These are phyloP conservation scores for Eucalyptus albens DNA, from an alignment of 345 rosid genomes.

Conservation along the genomic window DNA sequence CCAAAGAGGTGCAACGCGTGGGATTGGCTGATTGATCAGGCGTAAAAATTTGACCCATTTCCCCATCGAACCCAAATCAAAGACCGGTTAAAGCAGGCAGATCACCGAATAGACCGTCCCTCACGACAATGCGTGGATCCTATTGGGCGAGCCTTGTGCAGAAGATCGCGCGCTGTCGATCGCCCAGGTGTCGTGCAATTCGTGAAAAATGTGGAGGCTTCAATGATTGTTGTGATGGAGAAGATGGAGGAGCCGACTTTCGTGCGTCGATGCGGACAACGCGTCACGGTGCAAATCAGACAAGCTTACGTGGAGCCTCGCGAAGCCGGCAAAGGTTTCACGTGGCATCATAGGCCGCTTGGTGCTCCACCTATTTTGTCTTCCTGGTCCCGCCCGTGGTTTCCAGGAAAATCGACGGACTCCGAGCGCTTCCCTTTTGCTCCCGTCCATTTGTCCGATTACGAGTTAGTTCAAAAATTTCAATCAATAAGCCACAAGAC, in stretches of 20 bases:
- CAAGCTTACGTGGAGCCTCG: neutral
- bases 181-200: neutral
- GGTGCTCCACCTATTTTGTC: neutral
- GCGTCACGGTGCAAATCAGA: neutral
- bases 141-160: neutral
- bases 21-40: neutral
- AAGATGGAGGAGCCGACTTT: neutral
- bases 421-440: neutral
- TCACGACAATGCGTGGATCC: neutral
- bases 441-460: neutral
- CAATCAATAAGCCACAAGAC: neutral
- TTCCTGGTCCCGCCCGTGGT: neutral
- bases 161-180: neutral
- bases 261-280: neutral
- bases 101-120: neutral
- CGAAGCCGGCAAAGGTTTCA: neutral
- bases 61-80: neutral
- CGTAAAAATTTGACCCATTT: neutral
- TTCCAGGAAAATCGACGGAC: neutral
- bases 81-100: neutral
- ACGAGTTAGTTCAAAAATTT: neutral
- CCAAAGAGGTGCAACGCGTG: neutral
- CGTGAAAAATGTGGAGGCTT: neutral
- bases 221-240: neutral
- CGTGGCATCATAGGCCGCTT: neutral